Percentiles rank a stretch among this genome's conserved stretches.
phyloP scores from a whole-genome alignment of 192 early-diverging fungal genomes.

The Geosiphon pyriformis region DNA sequence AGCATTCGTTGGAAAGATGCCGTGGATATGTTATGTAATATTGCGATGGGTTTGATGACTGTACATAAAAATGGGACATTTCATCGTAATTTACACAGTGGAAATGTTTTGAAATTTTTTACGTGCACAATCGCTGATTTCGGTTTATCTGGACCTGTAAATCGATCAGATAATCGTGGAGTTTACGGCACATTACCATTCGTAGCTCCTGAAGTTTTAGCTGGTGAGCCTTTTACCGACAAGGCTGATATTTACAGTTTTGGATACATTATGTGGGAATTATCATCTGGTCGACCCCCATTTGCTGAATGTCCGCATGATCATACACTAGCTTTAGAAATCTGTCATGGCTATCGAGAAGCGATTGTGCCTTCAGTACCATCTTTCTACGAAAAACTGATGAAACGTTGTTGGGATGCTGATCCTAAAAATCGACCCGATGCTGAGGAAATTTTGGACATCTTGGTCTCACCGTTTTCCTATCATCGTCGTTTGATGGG shows the following conservation, averaged over 20 bases:
- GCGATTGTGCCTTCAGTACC: constrained; percentile 36
- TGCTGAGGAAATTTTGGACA: constrained; percentile 36
- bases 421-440: constrained; percentile 30
- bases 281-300: constrained; percentile 37
- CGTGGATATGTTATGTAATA: constrained; percentile 14
- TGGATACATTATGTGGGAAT: constrained; percentile 42
- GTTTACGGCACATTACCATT: constrained; percentile 21
- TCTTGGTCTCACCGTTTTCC: constrained; percentile 24
- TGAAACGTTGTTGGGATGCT: constrained; percentile 35
- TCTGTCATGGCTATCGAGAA: constrained; percentile 34
- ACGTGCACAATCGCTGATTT: constrained; percentile 16
- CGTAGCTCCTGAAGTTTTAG: constrained; percentile 14
- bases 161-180: constrained; percentile 3
- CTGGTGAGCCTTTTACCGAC: neutral
- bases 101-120: constrained; percentile 18
- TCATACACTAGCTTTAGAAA: constrained; percentile 27
- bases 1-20: constrained; percentile 16
- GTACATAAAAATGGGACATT: constrained; percentile 18
- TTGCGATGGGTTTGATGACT: constrained; percentile 13
- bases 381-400: constrained; percentile 31
- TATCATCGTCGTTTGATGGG: constrained; percentile 7
- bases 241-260: constrained; percentile 40
- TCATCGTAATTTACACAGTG: constrained; percentile 16
- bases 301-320: constrained; percentile 34
- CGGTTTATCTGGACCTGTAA: constrained; percentile 8